phyloP scores from a whole-genome alignment of 2,329 filamentous ascomycete genomes.

The Talaromyces piceae region DNA sequence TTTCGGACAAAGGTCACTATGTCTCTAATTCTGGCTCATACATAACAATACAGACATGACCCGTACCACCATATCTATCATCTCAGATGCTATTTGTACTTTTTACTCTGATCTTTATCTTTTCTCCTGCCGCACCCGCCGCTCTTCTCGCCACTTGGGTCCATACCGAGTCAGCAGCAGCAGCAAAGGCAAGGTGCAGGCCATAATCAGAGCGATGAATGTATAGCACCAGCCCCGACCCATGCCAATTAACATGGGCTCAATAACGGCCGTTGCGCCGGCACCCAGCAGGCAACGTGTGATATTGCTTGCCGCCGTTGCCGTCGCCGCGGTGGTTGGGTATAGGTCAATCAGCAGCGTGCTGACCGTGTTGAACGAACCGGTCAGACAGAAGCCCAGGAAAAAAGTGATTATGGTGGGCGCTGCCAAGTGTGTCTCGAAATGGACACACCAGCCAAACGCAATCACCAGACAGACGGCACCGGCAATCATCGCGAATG shows the following conservation, averaged over 20 bases:
- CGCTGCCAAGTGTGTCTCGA: constrained; percentile 24
- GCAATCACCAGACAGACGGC: constrained; percentile 25
- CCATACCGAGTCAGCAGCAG: constrained; percentile 34
- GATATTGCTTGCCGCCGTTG: constrained; percentile 40
- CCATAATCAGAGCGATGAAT: constrained; percentile 36
- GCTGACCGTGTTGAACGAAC: constrained; percentile 37
- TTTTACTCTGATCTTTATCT: constrained; percentile 1
- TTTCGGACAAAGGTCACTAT: too few relatives aligned
- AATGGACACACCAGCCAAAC: constrained; percentile 38
- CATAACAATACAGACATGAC: constrained; percentile 1
- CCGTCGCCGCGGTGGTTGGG: constrained; percentile 33
- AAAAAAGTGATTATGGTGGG: constrained; percentile 35
- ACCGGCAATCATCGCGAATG: constrained; percentile 29
- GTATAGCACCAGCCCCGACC: constrained; percentile 29
- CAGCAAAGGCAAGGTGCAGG: constrained; percentile 34
- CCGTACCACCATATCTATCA: too few relatives aligned
- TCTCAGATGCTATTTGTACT: too few relatives aligned
- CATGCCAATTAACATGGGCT: constrained; percentile 33
- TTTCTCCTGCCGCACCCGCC: constrained; percentile 22
- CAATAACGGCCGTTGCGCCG: constrained; percentile 35
- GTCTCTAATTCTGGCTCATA: too few relatives aligned
- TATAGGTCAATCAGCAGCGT: constrained; percentile 43
- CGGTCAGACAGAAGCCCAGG: constrained; percentile 32
- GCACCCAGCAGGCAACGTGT: constrained; percentile 39
- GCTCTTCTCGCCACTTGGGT: constrained; percentile 37